These are phyloP conservation scores for Calonectria pseudoreteaudii DNA, from an alignment of 2,329 filamentous ascomycete species.

Conservation along the genomic window DNA sequence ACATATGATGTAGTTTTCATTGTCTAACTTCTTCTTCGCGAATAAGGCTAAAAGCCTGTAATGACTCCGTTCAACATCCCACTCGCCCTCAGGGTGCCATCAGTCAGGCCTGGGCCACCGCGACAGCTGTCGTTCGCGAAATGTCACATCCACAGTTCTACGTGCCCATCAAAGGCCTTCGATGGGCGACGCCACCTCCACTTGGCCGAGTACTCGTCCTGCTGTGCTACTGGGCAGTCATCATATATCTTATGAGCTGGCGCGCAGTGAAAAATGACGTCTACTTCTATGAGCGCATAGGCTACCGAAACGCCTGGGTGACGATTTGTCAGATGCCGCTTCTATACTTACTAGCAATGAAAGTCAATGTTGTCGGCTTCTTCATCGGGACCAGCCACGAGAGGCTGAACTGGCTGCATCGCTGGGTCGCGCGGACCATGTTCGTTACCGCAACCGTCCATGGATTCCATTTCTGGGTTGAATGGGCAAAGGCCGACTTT, in stretches of 20 bases:
- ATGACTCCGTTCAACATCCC: constrained; percentile 59
- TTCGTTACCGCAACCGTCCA: constrained; percentile 76
- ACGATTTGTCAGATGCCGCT: constrained; percentile 73
- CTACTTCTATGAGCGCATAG: constrained; percentile 73
- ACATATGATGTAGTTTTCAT: too few species aligned
- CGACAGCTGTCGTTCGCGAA: constrained; percentile 69
- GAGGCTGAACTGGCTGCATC: constrained; percentile 78
- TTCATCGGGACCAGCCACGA: constrained; percentile 75
- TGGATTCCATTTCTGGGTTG: constrained; percentile 75
- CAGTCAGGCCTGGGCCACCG: constrained; percentile 67
- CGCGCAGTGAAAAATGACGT: constrained; percentile 62
- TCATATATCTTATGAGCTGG: constrained; percentile 68
- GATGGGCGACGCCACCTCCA: constrained; percentile 70
- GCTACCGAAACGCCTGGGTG: constrained; percentile 76
- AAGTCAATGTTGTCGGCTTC: constrained; percentile 69
- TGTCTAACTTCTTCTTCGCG: background rate
- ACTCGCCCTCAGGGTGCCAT: constrained; percentile 62
- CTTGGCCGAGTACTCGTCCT: constrained; percentile 67
- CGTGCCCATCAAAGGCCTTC: constrained; percentile 57
- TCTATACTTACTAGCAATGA: constrained; percentile 71
- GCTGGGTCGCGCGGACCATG: constrained; percentile 78
- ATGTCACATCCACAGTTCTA: constrained; percentile 66
- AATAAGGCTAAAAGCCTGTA: constrained; percentile 59
- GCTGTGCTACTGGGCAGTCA: constrained; percentile 68
- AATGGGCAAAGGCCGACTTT: constrained; percentile 72